Conservation (phyloP, 371 early-diverging fungal species). For the Scutellospora calospora region DNA sequence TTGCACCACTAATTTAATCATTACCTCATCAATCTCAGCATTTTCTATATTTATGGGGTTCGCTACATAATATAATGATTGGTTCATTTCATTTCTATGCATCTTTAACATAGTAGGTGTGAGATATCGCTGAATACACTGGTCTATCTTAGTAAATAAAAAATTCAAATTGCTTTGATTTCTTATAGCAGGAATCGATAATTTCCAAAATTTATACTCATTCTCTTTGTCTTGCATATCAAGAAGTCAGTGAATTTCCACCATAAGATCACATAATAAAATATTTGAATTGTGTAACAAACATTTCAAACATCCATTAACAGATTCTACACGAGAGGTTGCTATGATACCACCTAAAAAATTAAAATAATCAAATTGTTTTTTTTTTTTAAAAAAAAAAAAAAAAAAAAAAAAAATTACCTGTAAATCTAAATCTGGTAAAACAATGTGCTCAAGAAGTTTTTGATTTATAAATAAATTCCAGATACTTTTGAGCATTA, state of each 20-base stretch:
- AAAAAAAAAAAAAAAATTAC: too few relatives aligned
- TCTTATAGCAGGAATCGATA: background rate
- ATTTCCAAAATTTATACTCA: background rate
- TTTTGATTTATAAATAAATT: conserved; percentile 13
- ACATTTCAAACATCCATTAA: background rate
- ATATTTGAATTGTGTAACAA: background rate
- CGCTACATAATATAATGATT: background rate
- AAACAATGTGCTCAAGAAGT: background rate
- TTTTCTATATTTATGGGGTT: too few relatives aligned
- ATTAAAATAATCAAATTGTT: too few relatives aligned
- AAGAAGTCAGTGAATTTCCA: background rate
- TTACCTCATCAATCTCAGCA: too few relatives aligned
- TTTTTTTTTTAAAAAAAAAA: too few relatives aligned
- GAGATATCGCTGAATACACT: background rate
- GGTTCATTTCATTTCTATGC: background rate
- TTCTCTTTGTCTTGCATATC: conserved; percentile 2
- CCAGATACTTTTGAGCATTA: background rate
- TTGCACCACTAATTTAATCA: too few relatives aligned
- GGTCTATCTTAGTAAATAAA: background rate
- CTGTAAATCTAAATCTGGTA: background rate
- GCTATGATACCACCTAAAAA: too few relatives aligned
- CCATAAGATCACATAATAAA: background rate
- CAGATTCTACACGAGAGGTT: background rate
- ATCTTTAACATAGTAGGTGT: background rate
- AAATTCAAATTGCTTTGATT: background rate